Evolutionary conservation across 345 rosid genomes (phyloP).

Genomic region (Hibiscus tridactylites): DNA sequence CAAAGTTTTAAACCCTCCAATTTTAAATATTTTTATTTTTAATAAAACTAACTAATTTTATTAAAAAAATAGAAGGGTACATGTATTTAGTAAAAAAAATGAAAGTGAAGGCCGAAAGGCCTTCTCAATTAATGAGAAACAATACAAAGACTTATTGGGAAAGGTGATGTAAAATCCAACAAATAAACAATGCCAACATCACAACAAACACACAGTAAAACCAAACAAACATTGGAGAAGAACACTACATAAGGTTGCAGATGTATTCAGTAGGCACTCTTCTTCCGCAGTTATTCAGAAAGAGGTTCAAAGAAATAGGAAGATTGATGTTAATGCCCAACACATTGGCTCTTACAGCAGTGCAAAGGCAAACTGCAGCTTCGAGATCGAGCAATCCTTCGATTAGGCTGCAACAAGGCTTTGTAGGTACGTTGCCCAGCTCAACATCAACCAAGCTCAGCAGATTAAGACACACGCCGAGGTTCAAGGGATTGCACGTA

Average conservation of each 20-base stretch:
- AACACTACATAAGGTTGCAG: not conserved
- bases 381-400: conserved; percentile 39
- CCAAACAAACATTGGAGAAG: not conserved
- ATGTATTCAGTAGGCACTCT: conserved; percentile 26
- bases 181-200: too few relatives aligned
- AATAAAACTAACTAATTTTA: too few relatives aligned
- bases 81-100: too few relatives aligned
- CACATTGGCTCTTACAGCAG: conserved; percentile 38
- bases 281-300: conserved; percentile 35
- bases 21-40: too few relatives aligned
- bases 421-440: not conserved
- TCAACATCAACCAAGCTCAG: not conserved
- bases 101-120: too few relatives aligned
- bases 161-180: too few relatives aligned
- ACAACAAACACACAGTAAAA: too few relatives aligned
- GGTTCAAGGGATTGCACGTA: not conserved
- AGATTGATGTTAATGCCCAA: conserved; percentile 41
- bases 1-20: too few relatives aligned
- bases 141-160: too few relatives aligned
- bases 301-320: conserved; percentile 35
- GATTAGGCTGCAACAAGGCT: conserved; percentile 34
- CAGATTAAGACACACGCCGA: not conserved
- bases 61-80: too few relatives aligned
- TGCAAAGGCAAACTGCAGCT: conserved; percentile 58
- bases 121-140: too few relatives aligned